Base-by-base conservation (phyloP, 75 land plant species). In the Pinus tabuliformis region DNA sequence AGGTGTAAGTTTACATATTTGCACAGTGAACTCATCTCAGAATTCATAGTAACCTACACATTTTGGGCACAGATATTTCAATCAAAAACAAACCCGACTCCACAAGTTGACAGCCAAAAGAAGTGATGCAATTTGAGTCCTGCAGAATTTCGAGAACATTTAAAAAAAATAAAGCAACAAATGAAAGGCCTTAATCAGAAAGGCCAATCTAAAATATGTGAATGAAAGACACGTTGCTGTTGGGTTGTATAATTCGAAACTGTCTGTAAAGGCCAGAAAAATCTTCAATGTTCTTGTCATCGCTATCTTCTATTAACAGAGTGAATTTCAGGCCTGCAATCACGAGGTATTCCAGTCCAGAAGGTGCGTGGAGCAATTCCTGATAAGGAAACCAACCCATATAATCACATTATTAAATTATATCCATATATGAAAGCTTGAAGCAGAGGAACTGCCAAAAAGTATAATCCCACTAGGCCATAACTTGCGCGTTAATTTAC, bases 381-480 rank as follows among this genome's bases (percentile, higher is more conserved):
- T 64, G 68, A 64, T 64, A 64, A 64, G n/a, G 36, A 64, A 64
- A 17, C 68, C 68, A 64, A 64, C 68, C 68, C 68, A 64, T 64
- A 33, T 64, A 64, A 64, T 64, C 68, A 30, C 37, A 30, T 7
- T 5, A 16, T 37, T 16, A 16, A 33, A 37, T 33, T 64, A 64
- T 8, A 36, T 64, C 42, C 68, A 33, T 64, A 30, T 33, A 37
- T 64, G n/a, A 64, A 64, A 36, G 42, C 42, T 64, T 24, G 36
- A 64, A 37, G 42, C 17, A 33, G 36, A 33, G 39, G 16, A 64
- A 64, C 17, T 37, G 7, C 39, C 42, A 68, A 68, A 68, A 20
- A 20, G 72, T 68, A 37, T 49, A 68, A 42, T 54, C 20, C 49
- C n/a, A 36, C 20, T 68, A 18, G 42, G 45, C 72, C 42, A 39